Evolutionary conservation across 1,284 basidiomycete species (phyloP), one percentile per base, ranked within the genome.

Genomic region (Ceratobasidium sp.): DNA sequence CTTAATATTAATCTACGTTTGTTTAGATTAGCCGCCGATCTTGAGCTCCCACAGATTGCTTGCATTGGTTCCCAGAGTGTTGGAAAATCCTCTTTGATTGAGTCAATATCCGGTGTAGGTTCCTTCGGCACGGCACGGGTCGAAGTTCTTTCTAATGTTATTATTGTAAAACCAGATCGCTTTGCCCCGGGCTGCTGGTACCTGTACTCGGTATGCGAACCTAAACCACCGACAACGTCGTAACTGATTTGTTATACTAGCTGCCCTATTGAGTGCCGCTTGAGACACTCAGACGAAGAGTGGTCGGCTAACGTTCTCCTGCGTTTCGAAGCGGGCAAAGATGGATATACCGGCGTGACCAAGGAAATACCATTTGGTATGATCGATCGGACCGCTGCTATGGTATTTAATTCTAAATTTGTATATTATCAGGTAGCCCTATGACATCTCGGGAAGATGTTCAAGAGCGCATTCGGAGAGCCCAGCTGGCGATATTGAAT

Each of bases 401-500:
- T 11, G 56, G 24, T n/a, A 48, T 41, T 31, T 69, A 50, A 44
- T 63, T 5, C 41, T 57, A 14, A 36, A 77, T 48, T 17, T 73
- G 78, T 27, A 36, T 47, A 14, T 31, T 75, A 6, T 78, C 80
- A 75, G 80, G 80, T 14, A 17, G 57, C 0, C 14, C 66, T 11
- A 59, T 80, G 33, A 60, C 48, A 14, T 57, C 78, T 47, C 77
- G 77, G 2, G 41, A 63, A 2, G 62, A 69, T 4, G 80, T 81
- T 4, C 73, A 76, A 72, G 57, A 73, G 19, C 54, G 76, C 4
- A 66, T 77, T 24, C 75, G 79, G 0, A 85, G 90, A 0, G 93
- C 93, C 0, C 93, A 94, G 79, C 82, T 85, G 0, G 93, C 93
- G 0, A 89, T 93, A 17, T 83, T 94, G 1, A 92, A 91, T 78